Conservation (phyloP, 176 grass and related monocot genomes). For the Oryza meridionalis region DNA sequence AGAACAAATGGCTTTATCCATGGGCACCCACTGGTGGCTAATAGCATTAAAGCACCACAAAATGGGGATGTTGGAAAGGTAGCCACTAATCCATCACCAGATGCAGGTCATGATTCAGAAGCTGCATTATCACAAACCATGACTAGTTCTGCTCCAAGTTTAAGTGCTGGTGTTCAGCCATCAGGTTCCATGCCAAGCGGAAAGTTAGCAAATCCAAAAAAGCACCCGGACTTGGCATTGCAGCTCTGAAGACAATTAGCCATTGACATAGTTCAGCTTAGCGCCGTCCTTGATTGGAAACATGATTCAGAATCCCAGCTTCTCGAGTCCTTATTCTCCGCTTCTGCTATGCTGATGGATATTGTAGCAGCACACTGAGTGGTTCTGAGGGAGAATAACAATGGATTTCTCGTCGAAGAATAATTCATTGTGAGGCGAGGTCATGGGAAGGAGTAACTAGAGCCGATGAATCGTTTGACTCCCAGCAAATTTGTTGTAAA, state of each 20-base stretch:
- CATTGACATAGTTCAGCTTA: constrained; percentile 46
- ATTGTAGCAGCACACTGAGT: background rate
- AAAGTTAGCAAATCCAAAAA: constrained; percentile 44
- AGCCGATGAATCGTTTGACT: constrained; percentile 44
- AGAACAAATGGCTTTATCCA: constrained; percentile 51
- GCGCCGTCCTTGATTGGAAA: constrained; percentile 28
- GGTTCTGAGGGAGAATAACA: constrained; percentile 7
- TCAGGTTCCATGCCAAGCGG: constrained; percentile 41
- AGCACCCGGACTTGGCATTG: constrained; percentile 61
- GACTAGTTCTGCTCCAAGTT: constrained; percentile 32
- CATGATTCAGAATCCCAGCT: constrained; percentile 6
- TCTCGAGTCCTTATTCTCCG: constrained; percentile 8
- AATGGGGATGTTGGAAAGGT: constrained; percentile 39
- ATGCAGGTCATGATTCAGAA: constrained; percentile 31
- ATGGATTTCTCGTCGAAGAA: constrained; percentile 24
- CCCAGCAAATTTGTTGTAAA: constrained; percentile 51
- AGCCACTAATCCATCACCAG: constrained; percentile 14
- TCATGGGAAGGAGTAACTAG: constrained; percentile 22
- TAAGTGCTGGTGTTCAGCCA: constrained; percentile 43
- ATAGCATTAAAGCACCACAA: constrained; percentile 29
- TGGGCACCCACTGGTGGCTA: constrained; percentile 25
- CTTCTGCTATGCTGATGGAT: background rate
- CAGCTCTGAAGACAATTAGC: constrained; percentile 55
- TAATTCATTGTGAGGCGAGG: background rate
- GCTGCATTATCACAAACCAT: background rate